Evolutionary conservation across 768 basidiomycete genomes (phyloP).

Genomic region (Chalciporus pseudorubinellus): DNA sequence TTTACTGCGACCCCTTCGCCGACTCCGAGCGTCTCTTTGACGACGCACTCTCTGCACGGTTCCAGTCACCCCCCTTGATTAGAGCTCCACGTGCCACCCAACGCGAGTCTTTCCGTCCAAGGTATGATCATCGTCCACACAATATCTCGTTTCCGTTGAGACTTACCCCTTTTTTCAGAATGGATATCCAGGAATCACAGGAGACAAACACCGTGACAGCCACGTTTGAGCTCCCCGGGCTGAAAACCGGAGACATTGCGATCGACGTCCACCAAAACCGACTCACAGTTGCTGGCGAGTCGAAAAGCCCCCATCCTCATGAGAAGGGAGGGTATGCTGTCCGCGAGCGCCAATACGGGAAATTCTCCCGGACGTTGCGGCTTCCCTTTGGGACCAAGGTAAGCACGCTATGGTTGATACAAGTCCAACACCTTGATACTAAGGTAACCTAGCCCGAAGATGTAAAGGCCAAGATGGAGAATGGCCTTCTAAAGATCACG

Average conservation of each 20-base stretch:
- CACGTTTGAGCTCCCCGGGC: conserved; percentile 51
- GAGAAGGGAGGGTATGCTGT: conserved; percentile 38
- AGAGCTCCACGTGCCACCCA: neutral
- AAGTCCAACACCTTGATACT: neutral
- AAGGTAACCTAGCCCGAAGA: conserved; percentile 33
- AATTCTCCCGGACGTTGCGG: conserved; percentile 42
- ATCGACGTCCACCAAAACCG: conserved; percentile 46
- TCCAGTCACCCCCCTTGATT: neutral
- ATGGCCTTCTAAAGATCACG: conserved; percentile 43
- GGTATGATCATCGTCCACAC: conserved; percentile 3
- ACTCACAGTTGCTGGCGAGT: conserved; percentile 47
- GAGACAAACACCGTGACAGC: conserved; percentile 44
- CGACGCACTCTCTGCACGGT: conserved; percentile 23
- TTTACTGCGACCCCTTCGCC: neutral
- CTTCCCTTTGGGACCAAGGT: conserved; percentile 46
- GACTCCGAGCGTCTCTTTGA: no score
- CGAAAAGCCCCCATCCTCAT: conserved; percentile 31
- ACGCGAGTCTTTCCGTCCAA: conserved; percentile 12
- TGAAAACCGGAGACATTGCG: conserved; percentile 47
- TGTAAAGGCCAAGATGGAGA: conserved; percentile 44
- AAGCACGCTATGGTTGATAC: neutral
- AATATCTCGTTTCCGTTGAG: no score
- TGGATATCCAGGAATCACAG: conserved; percentile 47
- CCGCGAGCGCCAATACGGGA: conserved; percentile 43
- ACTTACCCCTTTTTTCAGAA: conserved; percentile 15